Evolutionary conservation across 2,329 filamentous ascomycete species (phyloP), one percentile per base, ranked within the genome.

Genomic region (Botryotinia convoluta): DNA sequence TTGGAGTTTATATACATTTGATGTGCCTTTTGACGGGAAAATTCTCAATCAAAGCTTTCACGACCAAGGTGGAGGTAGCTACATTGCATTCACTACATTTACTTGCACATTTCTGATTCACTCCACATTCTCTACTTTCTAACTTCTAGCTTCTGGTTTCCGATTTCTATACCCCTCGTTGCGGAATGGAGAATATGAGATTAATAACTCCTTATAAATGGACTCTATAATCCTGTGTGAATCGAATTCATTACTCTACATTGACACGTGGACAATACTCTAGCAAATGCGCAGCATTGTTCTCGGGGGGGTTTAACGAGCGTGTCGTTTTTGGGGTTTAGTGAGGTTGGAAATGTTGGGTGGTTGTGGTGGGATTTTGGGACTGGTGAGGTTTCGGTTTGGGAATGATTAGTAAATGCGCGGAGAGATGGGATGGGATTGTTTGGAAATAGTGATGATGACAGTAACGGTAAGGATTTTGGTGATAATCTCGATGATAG

Each of bases 231-330:
- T 0, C 12, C 5, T 54, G 26, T 14, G 4, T 5, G 0, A 16
- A 54, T 54, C 14, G 26, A n/a, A 3, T 14, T 14, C 12, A 16
- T 54, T n/a, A n/a, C n/a, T n/a, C n/a, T n/a, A n/a, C n/a, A n/a
- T n/a, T n/a, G n/a, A n/a, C n/a, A n/a, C n/a, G 6, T 35, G 35
- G 35, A n/a, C 18, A 20, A 44, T 7, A 4, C 5, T 16, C 5
- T 7, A 0, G 16, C 4, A 5, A 8, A 44, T 51, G 51, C 16
- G n/a, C n/a, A 57, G n/a, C 6, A 2, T 6, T 9, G 7, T 18
- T 18, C 14, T 1, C 18, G 4, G n/a, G 12, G 12, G 14, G 29
- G 29, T 29, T 29, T 0, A 7, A 29, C 1, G 1, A 57, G 14
- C 5, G 12, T 57, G 16, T 16, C n/a, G 1, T 57, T 32, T 9